Conservation (phyloP, 352 stramenopile genomes). For the Phytophthora capsici region DNA sequence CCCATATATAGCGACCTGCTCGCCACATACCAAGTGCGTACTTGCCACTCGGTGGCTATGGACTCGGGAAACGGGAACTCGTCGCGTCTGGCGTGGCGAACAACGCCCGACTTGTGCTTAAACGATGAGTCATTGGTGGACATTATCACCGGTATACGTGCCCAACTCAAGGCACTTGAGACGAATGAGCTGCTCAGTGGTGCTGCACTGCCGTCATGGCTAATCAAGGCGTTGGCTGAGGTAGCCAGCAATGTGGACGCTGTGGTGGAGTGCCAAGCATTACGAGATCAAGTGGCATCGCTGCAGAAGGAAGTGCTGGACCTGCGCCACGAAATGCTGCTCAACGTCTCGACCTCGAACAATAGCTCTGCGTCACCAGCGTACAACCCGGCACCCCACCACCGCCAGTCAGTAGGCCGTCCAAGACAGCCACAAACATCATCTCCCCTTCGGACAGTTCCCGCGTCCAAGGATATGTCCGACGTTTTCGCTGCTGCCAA, state of each 20-base stretch:
- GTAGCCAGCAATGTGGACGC: conserved; percentile 84
- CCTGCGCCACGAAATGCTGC: conserved; percentile 76
- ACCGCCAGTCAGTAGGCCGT: conserved; percentile 57
- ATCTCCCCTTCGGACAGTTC: conserved; percentile 12
- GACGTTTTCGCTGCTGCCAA: conserved; percentile 28
- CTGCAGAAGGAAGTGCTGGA: conserved; percentile 84
- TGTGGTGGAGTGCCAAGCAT: conserved; percentile 78
- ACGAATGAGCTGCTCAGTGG: conserved; percentile 81
- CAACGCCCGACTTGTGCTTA: conserved; percentile 72
- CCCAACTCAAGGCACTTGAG: conserved; percentile 72
- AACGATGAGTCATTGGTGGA: conserved; percentile 85
- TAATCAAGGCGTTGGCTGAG: conserved; percentile 75
- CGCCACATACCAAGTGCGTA: neutral
- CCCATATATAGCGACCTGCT: conserved; percentile 3
- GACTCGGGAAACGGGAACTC: conserved; percentile 46
- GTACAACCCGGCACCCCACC: conserved; percentile 61
- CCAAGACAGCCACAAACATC: conserved; percentile 26
- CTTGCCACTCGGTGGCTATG: conserved; percentile 19
- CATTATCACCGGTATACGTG: conserved; percentile 71
- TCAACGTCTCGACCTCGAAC: conserved; percentile 56
- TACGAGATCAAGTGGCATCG: conserved; percentile 76
- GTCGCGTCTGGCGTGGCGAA: conserved; percentile 66
- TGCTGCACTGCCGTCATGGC: conserved; percentile 67
- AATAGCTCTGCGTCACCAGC: conserved; percentile 3
- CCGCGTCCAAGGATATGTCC: conserved; percentile 34